phyloP scores from a whole-genome alignment of 257 asterid genomes.

The Phtheirospermum japonicum region DNA sequence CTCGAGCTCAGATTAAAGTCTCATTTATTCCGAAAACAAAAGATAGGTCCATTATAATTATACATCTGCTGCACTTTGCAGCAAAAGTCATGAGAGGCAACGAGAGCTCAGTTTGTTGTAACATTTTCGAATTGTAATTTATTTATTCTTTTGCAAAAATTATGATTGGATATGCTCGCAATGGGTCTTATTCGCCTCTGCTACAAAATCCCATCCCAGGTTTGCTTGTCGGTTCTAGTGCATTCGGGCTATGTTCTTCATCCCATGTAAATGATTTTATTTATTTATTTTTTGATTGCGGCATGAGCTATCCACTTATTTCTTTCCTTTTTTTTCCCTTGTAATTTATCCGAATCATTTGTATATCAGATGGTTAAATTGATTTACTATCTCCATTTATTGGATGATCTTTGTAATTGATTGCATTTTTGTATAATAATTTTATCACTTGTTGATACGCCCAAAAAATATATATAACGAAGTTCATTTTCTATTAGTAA shows the following conservation, averaged over 20 bases:
- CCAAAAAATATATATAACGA: too few species aligned
- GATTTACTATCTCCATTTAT: background rate
- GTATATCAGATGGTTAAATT: background rate
- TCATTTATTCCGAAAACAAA: too few species aligned
- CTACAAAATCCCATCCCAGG: background rate
- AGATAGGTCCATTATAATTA: too few species aligned
- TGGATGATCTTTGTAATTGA: background rate
- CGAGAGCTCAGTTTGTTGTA: background rate
- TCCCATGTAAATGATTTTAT: background rate
- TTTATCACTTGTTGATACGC: too few species aligned
- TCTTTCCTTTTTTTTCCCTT: background rate
- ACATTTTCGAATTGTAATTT: background rate
- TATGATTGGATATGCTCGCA: background rate
- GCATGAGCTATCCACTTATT: too few species aligned
- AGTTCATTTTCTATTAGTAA: too few species aligned
- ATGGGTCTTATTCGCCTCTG: too few species aligned
- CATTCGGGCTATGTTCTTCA: too few species aligned
- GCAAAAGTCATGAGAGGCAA: background rate
- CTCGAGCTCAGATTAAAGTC: slow-evolving; percentile 61
- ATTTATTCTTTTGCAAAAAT: background rate
- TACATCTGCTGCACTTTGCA: slow-evolving; percentile 3
- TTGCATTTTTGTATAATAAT: background rate
- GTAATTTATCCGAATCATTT: background rate
- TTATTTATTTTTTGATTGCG: too few species aligned
- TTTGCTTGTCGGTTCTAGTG: too few species aligned